These are phyloP conservation scores for Sequoia sempervirens DNA, from an alignment of 75 land plant species.

Conservation along the genomic window DNA sequence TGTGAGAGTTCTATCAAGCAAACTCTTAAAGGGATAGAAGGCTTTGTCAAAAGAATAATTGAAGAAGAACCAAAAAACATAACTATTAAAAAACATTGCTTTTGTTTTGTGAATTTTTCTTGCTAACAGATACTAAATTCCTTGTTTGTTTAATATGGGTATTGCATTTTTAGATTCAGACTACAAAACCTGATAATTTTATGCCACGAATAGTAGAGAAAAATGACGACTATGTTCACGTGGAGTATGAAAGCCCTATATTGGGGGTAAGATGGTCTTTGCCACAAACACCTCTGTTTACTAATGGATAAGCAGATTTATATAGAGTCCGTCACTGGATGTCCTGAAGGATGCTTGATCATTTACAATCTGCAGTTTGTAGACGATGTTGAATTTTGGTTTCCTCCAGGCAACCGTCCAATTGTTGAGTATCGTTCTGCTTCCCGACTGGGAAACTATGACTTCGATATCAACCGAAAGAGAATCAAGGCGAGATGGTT, in stretches of 20 bases:
- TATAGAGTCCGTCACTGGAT: background rate
- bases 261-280: constrained; percentile 54
- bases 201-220: constrained; percentile 65
- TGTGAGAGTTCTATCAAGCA: background rate
- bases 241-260: constrained; percentile 86
- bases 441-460: constrained; percentile 63
- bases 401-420: constrained; percentile 80
- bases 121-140: background rate
- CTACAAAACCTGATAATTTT: constrained; percentile 82
- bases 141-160: background rate
- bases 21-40: background rate
- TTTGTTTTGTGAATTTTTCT: background rate
- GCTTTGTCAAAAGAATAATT: constrained; percentile 4
- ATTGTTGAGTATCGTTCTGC: constrained; percentile 91
- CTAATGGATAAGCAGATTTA: background rate
- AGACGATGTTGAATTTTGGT: constrained; percentile 98
- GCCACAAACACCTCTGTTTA: background rate
- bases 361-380: constrained; percentile 50
- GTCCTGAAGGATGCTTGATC: background rate
- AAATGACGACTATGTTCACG: constrained; percentile 75
- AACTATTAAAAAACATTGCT: background rate
- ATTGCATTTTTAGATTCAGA: constrained; percentile 53
- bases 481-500: constrained; percentile 66
- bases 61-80: background rate
- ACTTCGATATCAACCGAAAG: constrained; percentile 78